Conservation (phyloP, 768 basidiomycete genomes). For the Boletus subcaerulescens region DNA sequence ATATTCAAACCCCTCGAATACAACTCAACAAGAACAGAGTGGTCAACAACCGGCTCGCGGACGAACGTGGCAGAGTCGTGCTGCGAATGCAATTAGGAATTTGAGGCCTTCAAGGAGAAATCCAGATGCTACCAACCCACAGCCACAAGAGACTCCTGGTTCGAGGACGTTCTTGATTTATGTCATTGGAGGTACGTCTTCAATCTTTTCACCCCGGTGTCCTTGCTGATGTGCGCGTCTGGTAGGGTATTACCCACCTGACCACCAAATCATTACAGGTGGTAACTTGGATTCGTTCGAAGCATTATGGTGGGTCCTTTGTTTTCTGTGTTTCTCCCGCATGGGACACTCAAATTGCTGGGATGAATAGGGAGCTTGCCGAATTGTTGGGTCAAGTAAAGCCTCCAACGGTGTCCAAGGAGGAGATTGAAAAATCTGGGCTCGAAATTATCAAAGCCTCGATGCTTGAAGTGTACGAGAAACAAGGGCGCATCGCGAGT, state of each 20-base stretch:
- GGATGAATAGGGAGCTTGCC: conserved; percentile 61
- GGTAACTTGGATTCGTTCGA: conserved; percentile 77
- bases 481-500: conserved; percentile 60
- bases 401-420: conserved; percentile 75
- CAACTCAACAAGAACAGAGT: conserved; percentile 14
- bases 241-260: conserved; percentile 86
- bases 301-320: conserved; percentile 60
- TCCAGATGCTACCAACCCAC: conserved; percentile 19
- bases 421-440: conserved; percentile 84
- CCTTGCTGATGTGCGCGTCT: conserved; percentile 4
- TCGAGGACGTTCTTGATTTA: conserved; percentile 81
- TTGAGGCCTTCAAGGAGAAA: conserved; percentile 40
- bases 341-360: not conserved
- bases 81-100: conserved; percentile 59
- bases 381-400: conserved; percentile 81
- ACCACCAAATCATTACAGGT: conserved; percentile 86
- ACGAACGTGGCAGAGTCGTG: conserved; percentile 57
- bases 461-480: conserved; percentile 50
- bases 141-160: conserved; percentile 21
- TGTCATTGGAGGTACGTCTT: conserved; percentile 71
- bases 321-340: not conserved
- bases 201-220: not conserved
- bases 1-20: conserved; percentile 7
- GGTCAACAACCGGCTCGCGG: conserved; percentile 29
- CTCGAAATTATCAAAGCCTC: conserved; percentile 67